Percentiles rank a stretch among this genome's conserved stretches.
These are phyloP conservation scores for Cyberlindnera nakhonratchasimensis DNA, from an alignment of 805 yeast species.

Conservation along the genomic window DNA sequence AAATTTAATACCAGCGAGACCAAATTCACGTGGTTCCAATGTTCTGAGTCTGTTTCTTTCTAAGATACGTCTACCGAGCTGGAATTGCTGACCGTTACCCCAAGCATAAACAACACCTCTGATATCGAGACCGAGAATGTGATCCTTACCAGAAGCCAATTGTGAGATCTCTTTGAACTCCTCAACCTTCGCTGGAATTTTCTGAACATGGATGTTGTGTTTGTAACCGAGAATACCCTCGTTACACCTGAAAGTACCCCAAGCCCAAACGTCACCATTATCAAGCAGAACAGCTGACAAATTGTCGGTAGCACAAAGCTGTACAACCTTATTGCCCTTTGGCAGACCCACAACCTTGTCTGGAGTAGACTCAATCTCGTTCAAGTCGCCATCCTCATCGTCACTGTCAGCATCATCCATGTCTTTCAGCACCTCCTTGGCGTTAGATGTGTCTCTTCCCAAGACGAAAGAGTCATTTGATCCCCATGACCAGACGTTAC, in stretches of 20 bases:
- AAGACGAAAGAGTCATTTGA: constrained; percentile 88
- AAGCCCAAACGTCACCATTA: constrained; percentile 87
- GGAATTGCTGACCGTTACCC: constrained; percentile 96
- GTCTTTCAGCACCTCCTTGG: constrained; percentile 62
- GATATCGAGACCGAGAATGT: constrained; percentile 74
- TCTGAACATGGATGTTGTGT: constrained; percentile 60
- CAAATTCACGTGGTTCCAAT: constrained; percentile 79
- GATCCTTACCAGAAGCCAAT: constrained; percentile 91
- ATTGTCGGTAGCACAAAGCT: constrained; percentile 89
- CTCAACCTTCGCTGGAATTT: constrained; percentile 58
- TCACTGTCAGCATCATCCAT: constrained; percentile 56
- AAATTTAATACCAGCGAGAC: constrained; percentile 70
- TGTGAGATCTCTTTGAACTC: constrained; percentile 69
- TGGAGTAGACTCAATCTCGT: constrained; percentile 88
- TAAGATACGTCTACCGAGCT: constrained; percentile 80
- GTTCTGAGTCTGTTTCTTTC: constrained; percentile 75
- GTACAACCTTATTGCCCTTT: constrained; percentile 56
- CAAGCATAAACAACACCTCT: constrained; percentile 90
- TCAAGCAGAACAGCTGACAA: constrained; percentile 75
- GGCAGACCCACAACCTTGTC: constrained; percentile 68
- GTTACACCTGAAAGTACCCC: constrained; percentile 96
- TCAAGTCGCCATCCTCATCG: constrained; percentile 77
- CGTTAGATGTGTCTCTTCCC: constrained; percentile 78
- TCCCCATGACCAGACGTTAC: constrained; percentile 98
- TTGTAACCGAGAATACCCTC: constrained; percentile 89